Evolutionary conservation across 2,329 filamentous ascomycete genomes (phyloP).

Genomic region (Cryphonectria japonica): DNA sequence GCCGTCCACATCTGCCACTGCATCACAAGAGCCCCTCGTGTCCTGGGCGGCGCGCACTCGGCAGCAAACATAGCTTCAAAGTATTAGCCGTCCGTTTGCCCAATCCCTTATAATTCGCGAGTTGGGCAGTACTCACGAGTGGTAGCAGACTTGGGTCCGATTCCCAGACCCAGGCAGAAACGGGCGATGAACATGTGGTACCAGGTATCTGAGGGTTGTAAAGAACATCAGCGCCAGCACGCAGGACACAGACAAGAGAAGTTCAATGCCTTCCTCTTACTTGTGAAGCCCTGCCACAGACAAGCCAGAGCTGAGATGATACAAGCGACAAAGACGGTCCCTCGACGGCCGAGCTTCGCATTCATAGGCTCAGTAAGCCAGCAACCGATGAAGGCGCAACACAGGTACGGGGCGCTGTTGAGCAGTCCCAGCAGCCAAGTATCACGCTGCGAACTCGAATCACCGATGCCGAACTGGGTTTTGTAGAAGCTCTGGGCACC

Average conservation of each 20-base stretch:
- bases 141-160: slow-evolving; percentile 72
- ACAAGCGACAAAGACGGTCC: slow-evolving; percentile 72
- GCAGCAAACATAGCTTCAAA: slow-evolving; percentile 66
- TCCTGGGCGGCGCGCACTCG: slow-evolving; percentile 65
- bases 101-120: no score
- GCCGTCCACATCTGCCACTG: slow-evolving; percentile 49
- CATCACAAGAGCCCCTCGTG: slow-evolving; percentile 74
- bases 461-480: slow-evolving; percentile 61
- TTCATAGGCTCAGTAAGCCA: slow-evolving; percentile 78
- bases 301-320: slow-evolving; percentile 57
- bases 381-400: slow-evolving; percentile 70
- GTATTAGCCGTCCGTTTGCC: slow-evolving; percentile 12
- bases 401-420: slow-evolving; percentile 66
- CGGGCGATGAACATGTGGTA: slow-evolving; percentile 73
- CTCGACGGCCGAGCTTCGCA: slow-evolving; percentile 68
- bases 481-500: slow-evolving; percentile 70
- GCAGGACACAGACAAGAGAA: background rate
- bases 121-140: slow-evolving; percentile 43
- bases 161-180: slow-evolving; percentile 71
- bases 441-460: slow-evolving; percentile 50
- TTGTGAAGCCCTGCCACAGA: slow-evolving; percentile 54
- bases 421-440: slow-evolving; percentile 60
- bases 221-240: slow-evolving; percentile 5
- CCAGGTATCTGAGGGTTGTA: slow-evolving; percentile 48
- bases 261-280: slow-evolving; percentile 9